A percentile compares a stretch with the other conserved stretches of the same genome.
Evolutionary conservation across 2,329 filamentous ascomycete species (phyloP).

Genomic region (Fusarium sp.): DNA sequence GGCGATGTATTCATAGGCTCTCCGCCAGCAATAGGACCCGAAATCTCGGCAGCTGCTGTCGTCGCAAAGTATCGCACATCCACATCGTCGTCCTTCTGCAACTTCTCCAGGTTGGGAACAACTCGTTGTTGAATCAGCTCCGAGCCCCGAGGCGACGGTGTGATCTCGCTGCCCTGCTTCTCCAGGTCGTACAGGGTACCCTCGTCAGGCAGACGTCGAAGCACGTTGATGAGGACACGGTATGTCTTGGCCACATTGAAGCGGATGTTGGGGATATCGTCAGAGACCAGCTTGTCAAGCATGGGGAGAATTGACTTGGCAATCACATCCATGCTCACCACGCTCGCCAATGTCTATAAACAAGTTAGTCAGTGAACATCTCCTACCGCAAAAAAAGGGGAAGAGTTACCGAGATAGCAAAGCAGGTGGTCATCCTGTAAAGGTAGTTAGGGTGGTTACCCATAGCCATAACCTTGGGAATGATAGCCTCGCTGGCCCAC

Average conservation of each 20-base stretch:
- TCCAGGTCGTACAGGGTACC: constrained; percentile 88
- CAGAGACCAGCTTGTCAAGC: constrained; percentile 90
- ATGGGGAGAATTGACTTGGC: constrained; percentile 94
- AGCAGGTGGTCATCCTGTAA: constrained; percentile 99
- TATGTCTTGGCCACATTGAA: constrained; percentile 99
- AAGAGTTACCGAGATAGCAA: constrained; percentile 89
- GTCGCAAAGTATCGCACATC: constrained; percentile 98
- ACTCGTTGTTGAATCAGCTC: constrained; percentile 88
- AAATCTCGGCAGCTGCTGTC: constrained; percentile 76
- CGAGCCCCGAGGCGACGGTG: constrained; percentile 76
- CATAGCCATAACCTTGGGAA: constrained; percentile 99
- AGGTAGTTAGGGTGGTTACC: constrained; percentile 98
- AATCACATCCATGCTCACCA: constrained; percentile 93
- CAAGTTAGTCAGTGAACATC: constrained; percentile 35
- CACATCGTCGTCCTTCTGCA: constrained; percentile 97
- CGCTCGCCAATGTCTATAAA: constrained; percentile 85
- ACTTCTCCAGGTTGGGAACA: constrained; percentile 89
- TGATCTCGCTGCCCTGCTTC: constrained; percentile 73
- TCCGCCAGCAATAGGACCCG: constrained; percentile 58
- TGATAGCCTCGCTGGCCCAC: constrained; percentile 96
- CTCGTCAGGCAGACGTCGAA: constrained; percentile 89
- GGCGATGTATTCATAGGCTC: constrained; percentile 75
- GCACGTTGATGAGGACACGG: constrained; percentile 85
- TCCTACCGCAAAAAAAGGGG: not conserved
- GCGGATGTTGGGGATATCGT: constrained; percentile 98